Evolutionary conservation across 2,329 filamentous ascomycete genomes (phyloP).

Genomic region (Arthrobotrys sphaeroides): DNA sequence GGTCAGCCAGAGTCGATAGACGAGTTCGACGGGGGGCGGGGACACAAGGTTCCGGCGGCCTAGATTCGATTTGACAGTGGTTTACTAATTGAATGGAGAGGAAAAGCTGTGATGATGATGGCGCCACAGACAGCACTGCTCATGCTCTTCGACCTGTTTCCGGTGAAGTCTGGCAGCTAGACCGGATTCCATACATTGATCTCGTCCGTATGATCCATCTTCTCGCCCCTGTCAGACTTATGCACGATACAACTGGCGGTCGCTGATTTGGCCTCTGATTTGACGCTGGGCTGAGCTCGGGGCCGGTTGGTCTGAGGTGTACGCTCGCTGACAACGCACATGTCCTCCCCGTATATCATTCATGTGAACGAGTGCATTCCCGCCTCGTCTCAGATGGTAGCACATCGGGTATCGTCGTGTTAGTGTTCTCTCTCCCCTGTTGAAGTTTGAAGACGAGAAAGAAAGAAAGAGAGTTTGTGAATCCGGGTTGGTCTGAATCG

Average conservation of each 20-base stretch:
- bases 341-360: not conserved
- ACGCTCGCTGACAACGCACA: conserved; percentile 33
- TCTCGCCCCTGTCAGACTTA: conserved; percentile 7
- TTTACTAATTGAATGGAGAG: not conserved
- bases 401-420: not conserved
- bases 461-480: too few relatives aligned
- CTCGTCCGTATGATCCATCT: not conserved
- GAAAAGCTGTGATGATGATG: conserved; percentile 14
- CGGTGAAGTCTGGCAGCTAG: not conserved
- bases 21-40: not conserved
- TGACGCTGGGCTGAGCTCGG: not conserved
- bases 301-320: conserved; percentile 27
- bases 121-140: conserved; percentile 41
- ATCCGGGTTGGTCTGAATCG: not conserved
- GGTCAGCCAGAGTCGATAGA: too few relatives aligned
- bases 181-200: not conserved
- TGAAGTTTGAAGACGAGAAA: not conserved
- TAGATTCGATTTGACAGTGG: too few relatives aligned
- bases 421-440: not conserved
- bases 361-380: not conserved
- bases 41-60: not conserved
- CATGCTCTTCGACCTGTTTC: conserved; percentile 31
- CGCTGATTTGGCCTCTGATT: conserved; percentile 44
- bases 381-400: not conserved
- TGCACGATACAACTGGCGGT: conserved; percentile 50